phyloP scores from a whole-genome alignment of 2,329 filamentous ascomycete species.

The Colletotrichum musicola region DNA sequence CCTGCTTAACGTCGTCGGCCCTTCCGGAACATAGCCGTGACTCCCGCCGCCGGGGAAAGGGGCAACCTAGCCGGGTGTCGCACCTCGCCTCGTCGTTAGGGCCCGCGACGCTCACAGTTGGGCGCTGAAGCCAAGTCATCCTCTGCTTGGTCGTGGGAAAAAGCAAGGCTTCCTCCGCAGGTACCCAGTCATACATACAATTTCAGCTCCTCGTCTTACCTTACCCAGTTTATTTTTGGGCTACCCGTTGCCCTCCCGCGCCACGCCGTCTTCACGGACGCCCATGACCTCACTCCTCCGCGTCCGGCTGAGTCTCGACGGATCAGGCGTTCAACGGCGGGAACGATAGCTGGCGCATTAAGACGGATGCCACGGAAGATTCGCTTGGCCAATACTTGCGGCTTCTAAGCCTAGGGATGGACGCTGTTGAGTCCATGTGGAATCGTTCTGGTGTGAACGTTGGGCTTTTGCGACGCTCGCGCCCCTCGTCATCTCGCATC shows the following conservation, averaged over 20 bases:
- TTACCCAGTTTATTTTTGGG: constrained; percentile 25
- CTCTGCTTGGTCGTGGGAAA: constrained; percentile 5
- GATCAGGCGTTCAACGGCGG: constrained; percentile 22
- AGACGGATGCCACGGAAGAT: background rate
- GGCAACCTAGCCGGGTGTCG: background rate
- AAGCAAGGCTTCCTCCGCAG: constrained; percentile 8
- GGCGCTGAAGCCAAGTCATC: constrained; percentile 5
- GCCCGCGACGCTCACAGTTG: background rate
- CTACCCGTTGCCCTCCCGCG: background rate
- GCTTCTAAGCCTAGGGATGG: background rate
- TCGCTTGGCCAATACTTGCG: background rate
- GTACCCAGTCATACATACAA: background rate
- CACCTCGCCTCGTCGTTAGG: background rate
- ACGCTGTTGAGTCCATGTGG: background rate
- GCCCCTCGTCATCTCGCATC: background rate
- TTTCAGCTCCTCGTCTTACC: constrained; percentile 18
- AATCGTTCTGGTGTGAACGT: background rate
- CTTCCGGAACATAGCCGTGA: constrained; percentile 27
- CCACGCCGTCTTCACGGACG: background rate
- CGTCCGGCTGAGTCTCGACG: background rate
- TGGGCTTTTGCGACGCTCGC: background rate
- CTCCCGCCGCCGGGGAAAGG: constrained; percentile 27
- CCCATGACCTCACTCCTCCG: background rate
- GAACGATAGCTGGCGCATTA: constrained; percentile 1
- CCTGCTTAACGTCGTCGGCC: constrained; percentile 10